Evolutionary conservation across 2,329 filamentous ascomycete genomes (phyloP), one percentile per base, ranked within the genome.

Genomic region (Botrytis elliptica): DNA sequence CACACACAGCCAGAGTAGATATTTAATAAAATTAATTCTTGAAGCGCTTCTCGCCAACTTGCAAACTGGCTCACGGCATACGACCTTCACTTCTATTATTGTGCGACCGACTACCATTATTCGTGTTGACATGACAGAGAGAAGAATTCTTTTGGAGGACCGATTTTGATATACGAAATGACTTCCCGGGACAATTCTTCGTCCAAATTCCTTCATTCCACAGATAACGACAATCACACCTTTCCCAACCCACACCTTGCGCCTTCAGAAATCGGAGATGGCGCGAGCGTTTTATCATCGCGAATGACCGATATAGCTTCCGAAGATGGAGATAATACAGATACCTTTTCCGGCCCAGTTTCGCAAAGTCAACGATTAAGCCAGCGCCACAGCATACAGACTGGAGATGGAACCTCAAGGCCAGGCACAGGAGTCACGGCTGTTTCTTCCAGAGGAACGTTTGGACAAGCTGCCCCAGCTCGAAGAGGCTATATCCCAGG

Each of bases 381-480:
- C 69, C 72, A 70, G 9, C 60, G 67, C 33, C 72, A 74, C 18
- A 74, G 70, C 75, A 73, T 79, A 79, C n/a, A 79, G 22, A 84
- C 84, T 18, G 86, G 87, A 52, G 78, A 75, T 79, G 64, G 77
- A 52, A 40, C 81, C 29, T 88, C 88, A 22, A 86, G 88, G 46
- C 88, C 88, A 22, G 86, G 84, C 29, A 89, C 88, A 8, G 85
- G 85, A 70, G 42, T 40, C 7, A 73, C 71, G 25, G 64, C 40
- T 20, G 79, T 86, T 67, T 88, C 87, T 4, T 87, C 87, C 25
- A 84, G 83, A 67, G 77, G 78, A 63, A 76, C 75, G 77, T 88
- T 88, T 85, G 86, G 86, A 73, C 86, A 87, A 76, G 82, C 84
- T 22, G 86, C 89, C 49, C 85, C 87, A 33, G 86, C 90, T 71